Conservation (phyloP, 192 early-diverging fungal species). For the Coemansia sp. region DNA sequence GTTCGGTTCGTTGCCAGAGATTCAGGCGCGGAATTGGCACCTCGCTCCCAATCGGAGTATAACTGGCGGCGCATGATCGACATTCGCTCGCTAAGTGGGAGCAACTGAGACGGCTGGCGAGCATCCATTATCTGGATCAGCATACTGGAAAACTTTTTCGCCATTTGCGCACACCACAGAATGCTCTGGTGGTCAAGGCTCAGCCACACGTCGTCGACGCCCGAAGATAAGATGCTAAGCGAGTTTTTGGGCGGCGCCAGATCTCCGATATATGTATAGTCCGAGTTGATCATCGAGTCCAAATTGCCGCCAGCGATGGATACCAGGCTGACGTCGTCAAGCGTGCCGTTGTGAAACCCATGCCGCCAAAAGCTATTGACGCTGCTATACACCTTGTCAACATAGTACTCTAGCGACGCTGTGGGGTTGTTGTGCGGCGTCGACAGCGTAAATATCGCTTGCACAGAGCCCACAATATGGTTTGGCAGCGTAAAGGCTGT, state of each 20-base stretch:
- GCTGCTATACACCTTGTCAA: conserved; percentile 62
- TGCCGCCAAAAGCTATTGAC: conserved; percentile 75
- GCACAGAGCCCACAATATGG: conserved; percentile 69
- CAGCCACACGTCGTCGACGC: conserved; percentile 86
- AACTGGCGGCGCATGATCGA: conserved; percentile 59
- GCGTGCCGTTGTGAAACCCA: conserved; percentile 46
- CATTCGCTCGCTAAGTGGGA: conserved; percentile 65
- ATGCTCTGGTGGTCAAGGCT: conserved; percentile 85
- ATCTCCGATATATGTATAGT: conserved; percentile 67
- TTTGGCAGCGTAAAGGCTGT: conserved; percentile 71
- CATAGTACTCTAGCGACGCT: conserved; percentile 65
- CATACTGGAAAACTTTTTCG: conserved; percentile 61
- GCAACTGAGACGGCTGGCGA: conserved; percentile 59
- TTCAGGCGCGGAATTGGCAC: not conserved
- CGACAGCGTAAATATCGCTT: conserved; percentile 84
- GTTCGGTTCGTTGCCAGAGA: not conserved
- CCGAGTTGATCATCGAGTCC: conserved; percentile 84
- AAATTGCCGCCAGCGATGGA: conserved; percentile 91
- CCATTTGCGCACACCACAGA: conserved; percentile 93
- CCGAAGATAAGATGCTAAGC: conserved; percentile 77
- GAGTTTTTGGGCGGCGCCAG: conserved; percentile 69
- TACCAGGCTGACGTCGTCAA: conserved; percentile 68
- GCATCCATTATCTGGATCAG: conserved; percentile 67
- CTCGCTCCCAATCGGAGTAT: conserved; percentile 60
- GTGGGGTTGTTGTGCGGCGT: conserved; percentile 88